Percentiles rank a stretch among this genome's conserved stretches.
phyloP scores from a whole-genome alignment of 1,139 yeast species.

The Zygosaccharomyces pseudobailii region DNA sequence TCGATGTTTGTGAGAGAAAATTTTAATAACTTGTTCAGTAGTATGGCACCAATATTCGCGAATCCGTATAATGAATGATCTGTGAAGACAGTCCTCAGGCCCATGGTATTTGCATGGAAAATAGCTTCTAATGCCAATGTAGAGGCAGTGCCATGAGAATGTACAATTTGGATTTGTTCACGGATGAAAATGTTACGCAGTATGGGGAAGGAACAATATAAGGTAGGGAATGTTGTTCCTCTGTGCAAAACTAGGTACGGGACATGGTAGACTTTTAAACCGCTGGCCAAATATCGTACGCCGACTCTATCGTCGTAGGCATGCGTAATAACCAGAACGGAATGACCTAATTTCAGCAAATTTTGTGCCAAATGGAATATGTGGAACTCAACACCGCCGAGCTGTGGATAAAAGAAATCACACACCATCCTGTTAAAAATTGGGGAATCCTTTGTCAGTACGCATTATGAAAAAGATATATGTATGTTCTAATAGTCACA shows the following conservation, averaged over 20 bases:
- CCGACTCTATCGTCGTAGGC: constrained; percentile 82
- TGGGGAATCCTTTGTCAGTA: neutral
- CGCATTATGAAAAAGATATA: neutral
- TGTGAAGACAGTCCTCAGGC: constrained; percentile 83
- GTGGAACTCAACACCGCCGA: constrained; percentile 97
- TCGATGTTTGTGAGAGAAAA: constrained; percentile 85
- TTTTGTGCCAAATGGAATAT: constrained; percentile 79
- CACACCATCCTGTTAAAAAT: constrained; percentile 65
- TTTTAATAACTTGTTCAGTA: constrained; percentile 81
- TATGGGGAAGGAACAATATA: constrained; percentile 81
- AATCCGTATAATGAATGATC: constrained; percentile 96
- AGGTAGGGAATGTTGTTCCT: constrained; percentile 83
- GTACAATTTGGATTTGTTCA: constrained; percentile 83
- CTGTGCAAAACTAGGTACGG: constrained; percentile 78
- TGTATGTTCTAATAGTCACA: constrained; percentile 18
- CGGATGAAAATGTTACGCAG: constrained; percentile 79
- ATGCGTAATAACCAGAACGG: constrained; percentile 87
- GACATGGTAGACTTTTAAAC: constrained; percentile 86
- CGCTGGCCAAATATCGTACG: constrained; percentile 76
- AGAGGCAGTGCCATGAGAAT: constrained; percentile 91
- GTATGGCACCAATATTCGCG: constrained; percentile 75
- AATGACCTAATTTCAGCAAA: constrained; percentile 79
- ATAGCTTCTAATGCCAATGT: constrained; percentile 86
- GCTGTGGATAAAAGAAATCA: constrained; percentile 96
- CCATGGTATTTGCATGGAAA: constrained; percentile 90